Evolutionary conservation across 495 filamentous ascomycete species (phyloP), one percentile per base, ranked within the genome.

Genomic region (Immersiella caudata): DNA sequence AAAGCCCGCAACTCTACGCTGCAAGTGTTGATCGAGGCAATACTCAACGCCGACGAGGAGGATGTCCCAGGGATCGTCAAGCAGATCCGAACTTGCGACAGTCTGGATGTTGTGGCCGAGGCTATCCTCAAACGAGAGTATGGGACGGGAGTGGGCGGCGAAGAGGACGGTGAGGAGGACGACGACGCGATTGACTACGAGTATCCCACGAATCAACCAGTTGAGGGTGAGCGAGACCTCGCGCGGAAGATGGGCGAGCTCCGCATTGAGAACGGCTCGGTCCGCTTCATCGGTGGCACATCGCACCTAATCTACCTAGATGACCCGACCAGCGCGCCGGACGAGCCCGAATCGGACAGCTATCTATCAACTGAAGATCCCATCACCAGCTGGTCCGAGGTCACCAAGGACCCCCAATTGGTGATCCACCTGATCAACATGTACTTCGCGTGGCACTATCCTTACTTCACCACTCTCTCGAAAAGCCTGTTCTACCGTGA

Each of bases 401-500:
- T 97, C 22, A 97, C 94, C 9, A 82, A 87, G 52, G 91, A 98
- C 75, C 79, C 88, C 20, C 87, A 89, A 20, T 80, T 97, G 11
- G 87, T 98, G 68, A 85, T 87, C 16, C 96, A 98, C 80, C 86
- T 99, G 12, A 86, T 99, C 71, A 94, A 91, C 66, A 94, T 97
- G 92, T 99, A 99, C 79, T 97, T 98, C 79, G 90, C 90, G 29
- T 99, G 95, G 93, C 95, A 99, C 72, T 99, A 98, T 75, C 90
- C 94, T 12, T 98, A 93, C 77, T 99, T 99, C 79, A 94, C 93
- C 12, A 94, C 91, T 0, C 85, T 98, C 6, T 94, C 94, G n/a
- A 96, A 91, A 76, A 86, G 82, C 46, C 84, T 97, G 26, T 99
- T 99, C 77, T 95, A 90, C 70, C 84, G 90, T 21, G 94, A 99